Percentiles rank a stretch among this genome's conserved stretches.
phyloP scores from a whole-genome alignment of 2,329 filamentous ascomycete genomes.

The Meredithiella fracta region DNA sequence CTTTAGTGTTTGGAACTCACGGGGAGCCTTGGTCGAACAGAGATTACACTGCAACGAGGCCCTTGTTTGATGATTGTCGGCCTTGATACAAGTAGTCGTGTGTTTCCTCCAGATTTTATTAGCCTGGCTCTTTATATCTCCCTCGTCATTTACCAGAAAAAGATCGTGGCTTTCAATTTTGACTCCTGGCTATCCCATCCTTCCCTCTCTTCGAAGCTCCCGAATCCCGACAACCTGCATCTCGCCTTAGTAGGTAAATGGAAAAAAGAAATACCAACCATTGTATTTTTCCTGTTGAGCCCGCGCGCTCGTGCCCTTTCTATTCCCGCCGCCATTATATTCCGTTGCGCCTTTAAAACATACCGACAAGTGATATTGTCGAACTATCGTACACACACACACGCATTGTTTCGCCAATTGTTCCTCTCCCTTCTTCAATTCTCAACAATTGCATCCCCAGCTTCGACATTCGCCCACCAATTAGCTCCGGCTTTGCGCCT shows the following conservation, averaged over 20 bases:
- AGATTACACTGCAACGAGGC: constrained; percentile 2
- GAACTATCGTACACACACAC: no score
- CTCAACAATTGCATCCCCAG: neutral
- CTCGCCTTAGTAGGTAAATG: neutral
- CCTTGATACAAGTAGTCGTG: neutral
- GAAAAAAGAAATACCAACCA: neutral
- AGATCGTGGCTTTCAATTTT: neutral
- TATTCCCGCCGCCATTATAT: neutral
- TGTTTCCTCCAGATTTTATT: neutral
- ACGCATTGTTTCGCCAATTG: neutral
- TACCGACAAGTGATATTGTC: neutral
- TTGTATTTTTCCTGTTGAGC: neutral
- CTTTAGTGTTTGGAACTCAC: constrained; percentile 7
- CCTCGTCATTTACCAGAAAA: neutral
- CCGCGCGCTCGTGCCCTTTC: neutral
- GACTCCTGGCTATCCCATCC: neutral
- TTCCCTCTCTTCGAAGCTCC: neutral
- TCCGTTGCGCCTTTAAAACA: neutral
- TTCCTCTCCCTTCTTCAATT: neutral
- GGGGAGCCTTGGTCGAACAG: neutral
- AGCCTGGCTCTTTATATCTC: neutral
- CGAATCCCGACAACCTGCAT: neutral
- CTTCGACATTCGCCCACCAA: neutral
- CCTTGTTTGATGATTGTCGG: neutral
- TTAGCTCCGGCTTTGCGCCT: neutral